These are phyloP conservation scores for Flammula alnicola DNA, from an alignment of 1,284 basidiomycete species.

Conservation along the genomic window DNA sequence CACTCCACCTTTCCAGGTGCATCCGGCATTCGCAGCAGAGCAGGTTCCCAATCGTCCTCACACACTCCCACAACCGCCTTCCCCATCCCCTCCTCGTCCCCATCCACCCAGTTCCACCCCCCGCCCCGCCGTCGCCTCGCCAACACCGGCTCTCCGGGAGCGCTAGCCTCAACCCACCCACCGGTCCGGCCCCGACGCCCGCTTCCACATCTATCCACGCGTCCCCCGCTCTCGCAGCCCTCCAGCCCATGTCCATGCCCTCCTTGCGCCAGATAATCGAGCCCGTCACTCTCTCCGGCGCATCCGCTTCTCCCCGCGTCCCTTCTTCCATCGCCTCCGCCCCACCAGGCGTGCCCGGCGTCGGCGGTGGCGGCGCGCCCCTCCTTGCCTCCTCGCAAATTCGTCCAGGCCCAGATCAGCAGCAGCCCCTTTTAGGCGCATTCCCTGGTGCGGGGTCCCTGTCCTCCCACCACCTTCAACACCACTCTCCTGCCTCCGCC, in stretches of 20 bases:
- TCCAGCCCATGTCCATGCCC: not conserved
- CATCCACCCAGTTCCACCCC: constrained; percentile 4
- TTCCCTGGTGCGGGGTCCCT: not conserved
- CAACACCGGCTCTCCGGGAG: not conserved
- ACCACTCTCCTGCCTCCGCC: no score
- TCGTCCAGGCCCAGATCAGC: not conserved
- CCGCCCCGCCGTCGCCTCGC: constrained; percentile 7
- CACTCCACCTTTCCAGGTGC: not conserved
- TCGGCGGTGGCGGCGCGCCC: no score
- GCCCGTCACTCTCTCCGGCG: not conserved
- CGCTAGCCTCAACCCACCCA: not conserved
- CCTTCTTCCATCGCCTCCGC: not conserved
- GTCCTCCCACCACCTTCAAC: no score
- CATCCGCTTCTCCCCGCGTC: not conserved
- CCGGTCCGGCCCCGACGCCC: no score
- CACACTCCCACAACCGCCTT: not conserved
- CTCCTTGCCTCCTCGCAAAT: no score
- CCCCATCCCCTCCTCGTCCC: not conserved
- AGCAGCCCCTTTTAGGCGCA: constrained; percentile 6
- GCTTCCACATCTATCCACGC: not conserved
- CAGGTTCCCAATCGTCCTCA: constrained; percentile 15
- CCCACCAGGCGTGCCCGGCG: constrained; percentile 2
- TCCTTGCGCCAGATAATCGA: not conserved
- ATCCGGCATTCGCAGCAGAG: constrained; percentile 8
- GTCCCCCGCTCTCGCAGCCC: not conserved